Evolutionary conservation across 345 rosid species (phyloP), one percentile per base, ranked within the genome.

Genomic region (Salix arbutifolia): DNA sequence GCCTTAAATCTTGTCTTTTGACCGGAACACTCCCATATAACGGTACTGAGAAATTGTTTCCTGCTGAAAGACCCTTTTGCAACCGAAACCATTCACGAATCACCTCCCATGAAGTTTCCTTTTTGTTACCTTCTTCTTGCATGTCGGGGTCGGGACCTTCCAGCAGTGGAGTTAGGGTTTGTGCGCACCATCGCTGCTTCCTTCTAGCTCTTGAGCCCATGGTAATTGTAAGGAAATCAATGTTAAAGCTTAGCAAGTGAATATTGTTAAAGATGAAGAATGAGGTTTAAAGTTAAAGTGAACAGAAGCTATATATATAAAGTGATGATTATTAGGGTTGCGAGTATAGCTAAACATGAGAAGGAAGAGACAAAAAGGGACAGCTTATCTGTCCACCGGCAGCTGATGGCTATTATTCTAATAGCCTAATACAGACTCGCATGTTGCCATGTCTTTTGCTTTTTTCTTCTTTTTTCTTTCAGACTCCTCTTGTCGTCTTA

Each of bases 91-190:
- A 95, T 84, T 92, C 97, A 11, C 97, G 86, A 67, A 95, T 91
- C 1, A 88, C 79, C 78, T 95, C 97, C 99, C 99, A 95, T 0
- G 95, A 90, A 21, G 87, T 85, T 84, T 94, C 96, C 85, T 91
- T 92, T 77, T 85, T 90, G 82, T 64, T 82, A 44, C 85, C 86
- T 75, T 91, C 92, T 33, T 85, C 97, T 83, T 88, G 95, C 93
- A 89, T 87, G 21, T 91, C 97, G 6, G 95, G 97, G 79, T 92
- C 97, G 5, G 99, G 99, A 19, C 97, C 97, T 89, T 95, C 99
- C 92, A 92, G 84, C 25, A 95, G 78, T 8, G 99, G 99, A 9
- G 97, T 92, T 70, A 95, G 78, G 28, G 94, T 82, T 80, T 90
- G 95, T 4, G 91, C 82, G 77, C 87, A 88, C 91, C 92, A 85